Evolutionary conservation across 768 basidiomycete genomes (phyloP), one percentile per base, ranked within the genome.

Genomic region (Aureoboletus auriporus): DNA sequence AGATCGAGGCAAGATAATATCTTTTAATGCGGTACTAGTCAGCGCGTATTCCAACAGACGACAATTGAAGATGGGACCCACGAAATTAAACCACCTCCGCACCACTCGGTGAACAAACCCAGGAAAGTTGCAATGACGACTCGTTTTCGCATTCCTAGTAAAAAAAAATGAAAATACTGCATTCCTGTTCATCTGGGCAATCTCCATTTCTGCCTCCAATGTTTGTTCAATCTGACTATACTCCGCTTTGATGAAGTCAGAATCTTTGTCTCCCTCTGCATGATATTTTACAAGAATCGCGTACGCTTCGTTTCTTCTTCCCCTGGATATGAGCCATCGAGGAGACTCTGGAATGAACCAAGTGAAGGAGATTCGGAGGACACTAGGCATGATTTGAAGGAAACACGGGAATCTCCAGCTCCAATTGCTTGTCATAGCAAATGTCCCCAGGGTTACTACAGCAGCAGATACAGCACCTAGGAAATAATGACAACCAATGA

Each of bases 351-450:
- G 82, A 14, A 84, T 67, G 58, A 80, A 77, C 59, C 65, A 75
- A 47, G 84, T 71, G 62, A 85, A 80, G 28, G 54, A 50, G 34
- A 84, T 57, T 52, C 84, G 83, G 23, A 83, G 63, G 10, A 71
- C 29, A 49, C 75, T 76, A 1, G 83, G 83, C 1, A 73, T 58
- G 30, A 77, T 54, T 60, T 85, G 84, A 6, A 84, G 71, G 16
- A 82, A 77, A 1, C 52, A 61, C 0, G 82, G 83, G 17, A 84
- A 81, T n/a, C 83, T 73, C 83, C 84, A 85, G 11, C 77, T 79
- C 82, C 82, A 83, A 56, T 79, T 74, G 40, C 56, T 75, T 0
- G 56, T 40, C 72, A 85, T 80, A 8, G 67, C 52, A 69, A 85
- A 86, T 0, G 86, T 86, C 9, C 79, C 79, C 27, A 84, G 76